A percentile compares a stretch with the other conserved stretches of the same genome.
These are phyloP conservation scores for Hysterangium stoloniferum DNA, from an alignment of 768 basidiomycete genomes.

Conservation along the genomic window DNA sequence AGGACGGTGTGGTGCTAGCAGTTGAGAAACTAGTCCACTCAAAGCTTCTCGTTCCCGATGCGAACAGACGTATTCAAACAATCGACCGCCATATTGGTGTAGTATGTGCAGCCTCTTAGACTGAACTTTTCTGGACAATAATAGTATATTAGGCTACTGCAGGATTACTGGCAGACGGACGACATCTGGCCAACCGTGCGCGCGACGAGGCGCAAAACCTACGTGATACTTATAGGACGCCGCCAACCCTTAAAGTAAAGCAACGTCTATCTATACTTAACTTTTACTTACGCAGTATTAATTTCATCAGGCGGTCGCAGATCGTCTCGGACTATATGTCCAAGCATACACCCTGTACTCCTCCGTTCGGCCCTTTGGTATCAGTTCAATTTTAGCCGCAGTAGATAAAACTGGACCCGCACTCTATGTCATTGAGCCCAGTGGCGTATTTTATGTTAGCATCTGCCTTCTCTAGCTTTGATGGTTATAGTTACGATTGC, in stretches of 20 bases:
- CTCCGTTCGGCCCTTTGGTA: constrained; percentile 94
- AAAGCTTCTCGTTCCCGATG: constrained; percentile 88
- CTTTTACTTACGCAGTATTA: constrained; percentile 19
- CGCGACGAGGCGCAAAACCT: constrained; percentile 74
- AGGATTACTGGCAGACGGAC: constrained; percentile 88
- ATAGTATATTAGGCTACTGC: constrained; percentile 65
- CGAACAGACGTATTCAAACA: constrained; percentile 89
- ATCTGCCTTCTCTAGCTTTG: constrained; percentile 17
- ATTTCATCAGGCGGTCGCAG: constrained; percentile 46
- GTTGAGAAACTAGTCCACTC: constrained; percentile 98
- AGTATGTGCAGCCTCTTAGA: constrained; percentile 37
- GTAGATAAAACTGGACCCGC: constrained; percentile 84
- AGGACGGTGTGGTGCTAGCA: constrained; percentile 89
- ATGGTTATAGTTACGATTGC: not conserved
- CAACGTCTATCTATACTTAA: not conserved
- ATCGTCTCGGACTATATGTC: constrained; percentile 81
- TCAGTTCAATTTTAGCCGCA: constrained; percentile 85
- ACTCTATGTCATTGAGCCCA: constrained; percentile 89
- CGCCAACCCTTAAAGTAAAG: constrained; percentile 76
- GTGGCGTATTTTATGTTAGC: constrained; percentile 83
- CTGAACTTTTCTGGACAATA: not conserved
- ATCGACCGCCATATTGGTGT: constrained; percentile 92
- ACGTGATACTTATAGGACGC: constrained; percentile 64
- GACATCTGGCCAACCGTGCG: constrained; percentile 78
- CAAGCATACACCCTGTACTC: constrained; percentile 98